Conservation (phyloP, 1,139 yeast genomes). For the Candida tropicalis region DNA sequence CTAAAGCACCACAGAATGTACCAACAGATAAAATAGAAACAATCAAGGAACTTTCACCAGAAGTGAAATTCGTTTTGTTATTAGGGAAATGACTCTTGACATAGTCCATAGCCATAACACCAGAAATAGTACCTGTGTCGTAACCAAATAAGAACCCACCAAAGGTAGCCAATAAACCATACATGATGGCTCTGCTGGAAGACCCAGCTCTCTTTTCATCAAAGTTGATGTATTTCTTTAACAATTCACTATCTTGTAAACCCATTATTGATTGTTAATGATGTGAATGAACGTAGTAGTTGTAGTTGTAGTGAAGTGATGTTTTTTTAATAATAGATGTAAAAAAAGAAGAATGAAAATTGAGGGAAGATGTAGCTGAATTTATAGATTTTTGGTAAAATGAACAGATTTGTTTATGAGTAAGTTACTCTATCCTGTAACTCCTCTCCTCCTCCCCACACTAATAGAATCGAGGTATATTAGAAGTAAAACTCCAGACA, state of each 20-base stretch:
- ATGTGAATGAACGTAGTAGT: too few relatives aligned
- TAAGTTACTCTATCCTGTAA: too few relatives aligned
- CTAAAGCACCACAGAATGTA: constrained; percentile 68
- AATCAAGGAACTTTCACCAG: constrained; percentile 62
- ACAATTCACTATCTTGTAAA: constrained; percentile 36
- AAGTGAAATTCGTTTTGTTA: constrained; percentile 32
- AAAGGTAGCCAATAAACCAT: constrained; percentile 56
- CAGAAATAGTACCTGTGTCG: constrained; percentile 81
- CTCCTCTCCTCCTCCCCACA: too few relatives aligned
- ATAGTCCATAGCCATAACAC: constrained; percentile 72
- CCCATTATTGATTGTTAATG: constrained; percentile 35
- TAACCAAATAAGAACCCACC: constrained; percentile 75
- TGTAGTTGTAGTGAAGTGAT: not conserved
- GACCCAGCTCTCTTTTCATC: constrained; percentile 53
- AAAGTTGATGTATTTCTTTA: constrained; percentile 35
- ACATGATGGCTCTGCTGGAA: constrained; percentile 47
- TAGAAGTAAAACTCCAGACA: too few relatives aligned
- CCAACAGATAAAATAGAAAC: constrained; percentile 72
- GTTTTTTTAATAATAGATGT: too few relatives aligned
- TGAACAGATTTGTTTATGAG: too few relatives aligned
- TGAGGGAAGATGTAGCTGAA: too few relatives aligned
- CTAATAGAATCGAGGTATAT: too few relatives aligned
- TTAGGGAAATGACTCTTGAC: constrained; percentile 54
- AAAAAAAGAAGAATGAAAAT: too few relatives aligned
- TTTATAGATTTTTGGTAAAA: too few relatives aligned